phyloP scores from a whole-genome alignment of 208 protist genomes.

The Leishmania turanica region DNA sequence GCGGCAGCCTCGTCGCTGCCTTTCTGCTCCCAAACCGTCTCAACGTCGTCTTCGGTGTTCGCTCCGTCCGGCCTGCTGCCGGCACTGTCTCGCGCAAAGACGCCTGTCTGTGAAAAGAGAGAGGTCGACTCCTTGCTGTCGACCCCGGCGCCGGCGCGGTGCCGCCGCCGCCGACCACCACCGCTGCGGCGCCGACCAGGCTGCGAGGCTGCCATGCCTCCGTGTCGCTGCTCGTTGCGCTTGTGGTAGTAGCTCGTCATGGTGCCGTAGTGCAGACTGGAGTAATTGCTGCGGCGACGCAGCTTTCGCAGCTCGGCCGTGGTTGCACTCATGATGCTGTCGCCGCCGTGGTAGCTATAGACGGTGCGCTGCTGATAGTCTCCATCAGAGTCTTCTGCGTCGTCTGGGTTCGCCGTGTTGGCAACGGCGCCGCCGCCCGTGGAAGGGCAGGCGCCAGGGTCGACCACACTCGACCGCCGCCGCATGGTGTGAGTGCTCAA shows the following conservation, averaged over 20 bases:
- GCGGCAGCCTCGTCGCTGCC: slow-evolving; percentile 11
- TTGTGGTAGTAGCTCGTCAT: slow-evolving; percentile 26
- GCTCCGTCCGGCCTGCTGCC: not conserved
- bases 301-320: slow-evolving; percentile 29
- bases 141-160: not conserved
- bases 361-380: slow-evolving; percentile 15
- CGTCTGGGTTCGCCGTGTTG: not conserved
- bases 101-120: not conserved
- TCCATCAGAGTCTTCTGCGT: not conserved
- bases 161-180: not conserved
- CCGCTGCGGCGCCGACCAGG: not conserved
- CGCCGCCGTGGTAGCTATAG: slow-evolving; percentile 14
- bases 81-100: not conserved
- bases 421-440: not conserved
- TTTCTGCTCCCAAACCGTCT: slow-evolving; percentile 22
- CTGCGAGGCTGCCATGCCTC: not conserved
- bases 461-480: not conserved
- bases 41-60: slow-evolving; percentile 12
- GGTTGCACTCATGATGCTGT: slow-evolving; percentile 19
- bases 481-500: slow-evolving; percentile 1
- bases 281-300: slow-evolving; percentile 30
- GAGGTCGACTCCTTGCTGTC: not conserved
- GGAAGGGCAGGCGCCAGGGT: not conserved
- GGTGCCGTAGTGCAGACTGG: slow-evolving; percentile 32
- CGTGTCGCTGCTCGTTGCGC: slow-evolving; percentile 8